phyloP scores from a whole-genome alignment of 2,329 filamentous ascomycete genomes.

The Exophiala phaeomuriformis region DNA sequence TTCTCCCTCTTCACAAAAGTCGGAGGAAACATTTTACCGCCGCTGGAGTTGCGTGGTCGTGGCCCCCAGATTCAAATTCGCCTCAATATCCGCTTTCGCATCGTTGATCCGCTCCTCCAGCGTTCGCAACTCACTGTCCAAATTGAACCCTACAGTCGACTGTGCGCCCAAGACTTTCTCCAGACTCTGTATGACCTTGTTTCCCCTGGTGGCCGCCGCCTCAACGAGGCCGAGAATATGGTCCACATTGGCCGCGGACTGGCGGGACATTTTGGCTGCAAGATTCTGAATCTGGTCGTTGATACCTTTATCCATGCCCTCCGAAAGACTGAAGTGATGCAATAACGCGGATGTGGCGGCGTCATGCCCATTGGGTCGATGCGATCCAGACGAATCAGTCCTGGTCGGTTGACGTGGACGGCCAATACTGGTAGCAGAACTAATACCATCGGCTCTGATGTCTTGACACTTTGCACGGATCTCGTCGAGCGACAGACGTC shows the following conservation, averaged over 20 bases:
- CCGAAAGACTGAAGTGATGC: constrained; percentile 10
- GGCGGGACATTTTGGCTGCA: not conserved
- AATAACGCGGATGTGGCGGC: constrained; percentile 6
- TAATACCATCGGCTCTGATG: not conserved
- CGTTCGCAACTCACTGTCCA: not conserved
- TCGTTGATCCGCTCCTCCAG: constrained; percentile 8
- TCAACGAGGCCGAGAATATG: constrained; percentile 2
- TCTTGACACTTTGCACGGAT: not conserved
- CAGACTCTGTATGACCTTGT: not conserved
- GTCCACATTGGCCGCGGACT: constrained; percentile 2
- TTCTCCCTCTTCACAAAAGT: not conserved
- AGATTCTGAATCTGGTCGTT: not conserved
- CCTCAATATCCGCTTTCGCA: constrained; percentile 5
- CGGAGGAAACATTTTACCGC: not conserved
- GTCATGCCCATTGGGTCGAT: not conserved
- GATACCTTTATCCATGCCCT: not conserved
- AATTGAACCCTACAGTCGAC: not conserved
- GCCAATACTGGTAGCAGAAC: not conserved
- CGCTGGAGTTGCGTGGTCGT: not conserved
- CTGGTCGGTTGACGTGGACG: not conserved
- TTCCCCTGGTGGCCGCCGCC: constrained; percentile 1
- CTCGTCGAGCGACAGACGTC: constrained; percentile 3
- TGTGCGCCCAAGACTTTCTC: not conserved
- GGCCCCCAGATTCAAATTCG: not conserved
- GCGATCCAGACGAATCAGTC: too few species aligned